Conservation (phyloP, 192 early-diverging fungal species). For the Mortierella alpina region DNA sequence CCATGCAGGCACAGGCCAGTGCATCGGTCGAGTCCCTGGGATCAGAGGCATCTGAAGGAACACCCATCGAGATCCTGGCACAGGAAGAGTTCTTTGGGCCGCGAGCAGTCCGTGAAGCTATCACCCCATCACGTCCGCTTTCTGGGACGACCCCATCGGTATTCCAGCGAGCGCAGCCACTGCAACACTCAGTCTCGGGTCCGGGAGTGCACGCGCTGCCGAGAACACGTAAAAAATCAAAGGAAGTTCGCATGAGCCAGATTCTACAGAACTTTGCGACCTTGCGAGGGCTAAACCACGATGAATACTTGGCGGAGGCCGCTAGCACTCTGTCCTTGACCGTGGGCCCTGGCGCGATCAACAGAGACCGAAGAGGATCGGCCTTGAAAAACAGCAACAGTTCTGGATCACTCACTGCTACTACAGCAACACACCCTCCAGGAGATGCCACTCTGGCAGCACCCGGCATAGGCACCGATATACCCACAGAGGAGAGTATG, state of each 20-base stretch:
- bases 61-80: slow-evolving; percentile 32
- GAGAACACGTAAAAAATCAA: slow-evolving; percentile 13
- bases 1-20: neutral
- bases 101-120: slow-evolving; percentile 4
- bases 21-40: slow-evolving; percentile 26
- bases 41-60: slow-evolving; percentile 26
- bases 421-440: neutral
- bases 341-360: neutral
- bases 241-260: slow-evolving; percentile 47
- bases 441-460: neutral
- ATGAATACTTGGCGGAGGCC: slow-evolving; percentile 21
- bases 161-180: neutral
- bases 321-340: neutral
- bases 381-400: neutral
- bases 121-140: neutral
- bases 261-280: slow-evolving; percentile 40
- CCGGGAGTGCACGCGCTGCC: neutral
- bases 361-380: slow-evolving; percentile 10
- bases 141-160: neutral
- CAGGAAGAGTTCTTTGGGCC: slow-evolving; percentile 41
- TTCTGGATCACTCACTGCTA: neutral
- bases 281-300: slow-evolving; percentile 35
- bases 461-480: neutral
- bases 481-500: slow-evolving; percentile 12
- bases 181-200: neutral